Percentiles rank a stretch among this genome's conserved stretches.
These are phyloP conservation scores for Dothistroma pini DNA, from an alignment of 2,329 filamentous ascomycete species.

Conservation along the genomic window DNA sequence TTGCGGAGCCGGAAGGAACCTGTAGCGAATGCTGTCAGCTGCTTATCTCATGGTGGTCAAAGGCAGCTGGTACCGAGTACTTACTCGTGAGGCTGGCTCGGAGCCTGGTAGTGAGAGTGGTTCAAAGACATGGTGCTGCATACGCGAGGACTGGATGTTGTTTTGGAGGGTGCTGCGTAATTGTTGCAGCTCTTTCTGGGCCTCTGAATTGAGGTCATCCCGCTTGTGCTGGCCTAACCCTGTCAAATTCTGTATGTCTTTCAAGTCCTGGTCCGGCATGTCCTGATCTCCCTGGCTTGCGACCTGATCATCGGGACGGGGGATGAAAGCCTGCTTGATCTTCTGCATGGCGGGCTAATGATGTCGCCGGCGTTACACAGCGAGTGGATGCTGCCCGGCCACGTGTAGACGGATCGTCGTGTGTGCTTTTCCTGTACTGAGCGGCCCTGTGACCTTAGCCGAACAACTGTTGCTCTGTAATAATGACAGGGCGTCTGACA, in stretches of 20 bases:
- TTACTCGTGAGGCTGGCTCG: slow-evolving; percentile 75
- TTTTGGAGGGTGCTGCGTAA: slow-evolving; percentile 70
- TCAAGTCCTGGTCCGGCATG: slow-evolving; percentile 10
- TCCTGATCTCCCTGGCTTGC: slow-evolving; percentile 1
- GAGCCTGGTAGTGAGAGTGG: slow-evolving; percentile 86
- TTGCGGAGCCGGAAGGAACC: slow-evolving; percentile 48
- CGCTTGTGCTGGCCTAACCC: slow-evolving; percentile 12
- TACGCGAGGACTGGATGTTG: slow-evolving; percentile 74
- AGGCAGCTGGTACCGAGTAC: slow-evolving; percentile 36
- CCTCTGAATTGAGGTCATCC: slow-evolving; percentile 37
- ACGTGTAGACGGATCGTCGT: background rate
- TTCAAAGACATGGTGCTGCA: slow-evolving; percentile 86
- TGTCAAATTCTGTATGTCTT: slow-evolving; percentile 11
- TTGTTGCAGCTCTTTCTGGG: slow-evolving; percentile 56
- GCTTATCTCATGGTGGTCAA: slow-evolving; percentile 14
- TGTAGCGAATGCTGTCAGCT: slow-evolving; percentile 29
- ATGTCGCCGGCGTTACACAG: background rate
- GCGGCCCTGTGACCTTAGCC: background rate
- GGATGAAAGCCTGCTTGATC: slow-evolving; percentile 8
- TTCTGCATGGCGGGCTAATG: slow-evolving; percentile 4
- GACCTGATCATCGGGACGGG: slow-evolving; percentile 6
- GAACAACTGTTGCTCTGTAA: background rate
- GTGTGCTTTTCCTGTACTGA: background rate
- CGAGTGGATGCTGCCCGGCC: background rate
- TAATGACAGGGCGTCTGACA: background rate